Conservation (phyloP, 257 asterid genomes). For the Forsythia viridissima region DNA sequence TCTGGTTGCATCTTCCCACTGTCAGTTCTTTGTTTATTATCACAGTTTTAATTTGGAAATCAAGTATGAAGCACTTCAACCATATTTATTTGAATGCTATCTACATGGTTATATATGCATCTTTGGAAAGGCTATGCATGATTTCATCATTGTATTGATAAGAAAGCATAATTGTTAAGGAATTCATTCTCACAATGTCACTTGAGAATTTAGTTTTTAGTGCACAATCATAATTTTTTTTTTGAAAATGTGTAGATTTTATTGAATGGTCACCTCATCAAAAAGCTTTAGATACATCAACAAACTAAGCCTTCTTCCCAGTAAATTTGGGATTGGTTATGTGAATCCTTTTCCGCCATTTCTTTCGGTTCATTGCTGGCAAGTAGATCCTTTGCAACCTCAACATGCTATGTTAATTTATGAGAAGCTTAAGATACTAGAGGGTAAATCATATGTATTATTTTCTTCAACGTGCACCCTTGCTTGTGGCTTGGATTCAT, state of each 20-base stretch:
- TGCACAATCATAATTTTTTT: background rate
- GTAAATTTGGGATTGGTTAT: background rate
- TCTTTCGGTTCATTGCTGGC: background rate
- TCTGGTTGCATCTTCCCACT: constrained; percentile 7
- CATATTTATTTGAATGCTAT: background rate
- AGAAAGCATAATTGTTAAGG: background rate
- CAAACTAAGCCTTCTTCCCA: background rate
- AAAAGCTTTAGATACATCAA: background rate
- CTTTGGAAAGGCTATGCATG: background rate
- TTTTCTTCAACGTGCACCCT: background rate
- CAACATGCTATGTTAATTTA: background rate
- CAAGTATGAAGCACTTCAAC: background rate
- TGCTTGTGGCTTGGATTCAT: background rate
- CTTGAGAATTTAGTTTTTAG: background rate
- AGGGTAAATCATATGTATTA: background rate
- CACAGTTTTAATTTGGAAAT: constrained; percentile 6
- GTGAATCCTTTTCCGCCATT: background rate
- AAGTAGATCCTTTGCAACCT: background rate
- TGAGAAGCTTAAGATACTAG: background rate
- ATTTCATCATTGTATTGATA: background rate
- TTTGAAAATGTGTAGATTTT: background rate
- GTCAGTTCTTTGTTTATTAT: constrained; percentile 2
- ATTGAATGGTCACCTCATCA: background rate
- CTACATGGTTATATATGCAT: background rate
- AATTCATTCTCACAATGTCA: background rate